Conservation (phyloP, 2,329 filamentous ascomycete species). For the Cladosporium sp. region DNA sequence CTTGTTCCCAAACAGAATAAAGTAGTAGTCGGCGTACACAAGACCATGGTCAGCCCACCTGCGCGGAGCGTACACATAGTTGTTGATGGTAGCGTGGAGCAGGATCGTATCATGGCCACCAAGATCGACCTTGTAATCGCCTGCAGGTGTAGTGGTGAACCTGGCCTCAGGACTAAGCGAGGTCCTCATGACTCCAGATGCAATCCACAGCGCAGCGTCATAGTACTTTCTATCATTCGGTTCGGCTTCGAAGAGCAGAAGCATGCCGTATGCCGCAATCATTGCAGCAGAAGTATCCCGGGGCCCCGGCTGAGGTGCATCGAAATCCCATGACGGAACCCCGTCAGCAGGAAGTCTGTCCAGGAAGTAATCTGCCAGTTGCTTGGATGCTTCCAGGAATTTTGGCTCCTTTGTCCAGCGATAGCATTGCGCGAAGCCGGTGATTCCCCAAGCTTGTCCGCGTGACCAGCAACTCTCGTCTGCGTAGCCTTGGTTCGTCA, state of each 20-base stretch:
- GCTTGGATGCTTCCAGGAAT: conserved; percentile 47
- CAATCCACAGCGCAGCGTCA: no score
- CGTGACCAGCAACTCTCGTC: conserved; percentile 51
- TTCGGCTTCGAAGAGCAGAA: conserved; percentile 41
- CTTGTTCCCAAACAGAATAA: conserved; percentile 51
- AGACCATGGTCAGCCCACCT: conserved; percentile 51
- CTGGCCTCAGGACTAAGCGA: no score
- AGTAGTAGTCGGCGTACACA: conserved; percentile 55
- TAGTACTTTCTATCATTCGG: no score
- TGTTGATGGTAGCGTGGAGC: conserved; percentile 50
- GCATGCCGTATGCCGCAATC: conserved; percentile 46
- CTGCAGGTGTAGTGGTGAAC: neutral
- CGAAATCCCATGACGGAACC: conserved; percentile 56
- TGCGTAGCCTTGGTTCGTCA: conserved; percentile 52
- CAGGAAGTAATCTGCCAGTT: conserved; percentile 52
- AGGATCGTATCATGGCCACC: conserved; percentile 47
- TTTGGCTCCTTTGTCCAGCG: conserved; percentile 48
- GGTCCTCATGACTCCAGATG: no score
- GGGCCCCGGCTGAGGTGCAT: conserved; percentile 48
- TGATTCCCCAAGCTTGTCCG: conserved; percentile 54
- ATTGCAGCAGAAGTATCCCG: conserved; percentile 46
- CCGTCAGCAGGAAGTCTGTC: conserved; percentile 41
- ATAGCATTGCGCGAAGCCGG: conserved; percentile 52
- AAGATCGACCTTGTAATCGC: conserved; percentile 32
- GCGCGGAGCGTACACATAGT: conserved; percentile 49